Evolutionary conservation across 2,329 filamentous ascomycete species (phyloP), one percentile per base, ranked within the genome.

Genomic region (Monilinia aucupariae): DNA sequence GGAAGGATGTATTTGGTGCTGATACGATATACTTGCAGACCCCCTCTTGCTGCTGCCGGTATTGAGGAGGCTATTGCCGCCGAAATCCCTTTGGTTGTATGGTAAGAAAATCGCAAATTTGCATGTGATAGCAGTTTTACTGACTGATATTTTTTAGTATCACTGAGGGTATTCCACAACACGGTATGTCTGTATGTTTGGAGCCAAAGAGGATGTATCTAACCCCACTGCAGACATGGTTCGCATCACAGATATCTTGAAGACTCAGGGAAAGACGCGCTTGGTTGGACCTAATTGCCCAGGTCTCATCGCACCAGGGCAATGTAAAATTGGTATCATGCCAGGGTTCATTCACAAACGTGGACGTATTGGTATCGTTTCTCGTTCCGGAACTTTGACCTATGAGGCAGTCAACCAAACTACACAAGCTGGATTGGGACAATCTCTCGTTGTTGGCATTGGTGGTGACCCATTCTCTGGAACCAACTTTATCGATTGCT

Each of bases 241-340:
- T 73, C 92, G 93, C 81, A 96, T 97, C 78, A 97, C 94, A 77
- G 87, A 92, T 78, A 96, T 97, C 78, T 85, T 99, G 76, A 97
- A 97, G 85, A 91, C 92, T 62, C 94, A 99, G 82, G 87, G 81
- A 83, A 97, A 97, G 86, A 97, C 93, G 71, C 90, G 94, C 76
- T 85, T 99, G 74, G 92, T 97, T 67, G 93, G 93, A 71, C 93
- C 93, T 75, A 99, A 97, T 84, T 99, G 94, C 83, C 94, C 94
- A 68, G 94, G 93, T 77, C 93, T 97, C 80, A 97, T 97, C 78
- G 93, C 84, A 62, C 85, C 85, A 66, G 94, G 93, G 73, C 93
- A 96, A 86, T 99, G 94, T 87, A 99, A 99, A 84, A 97, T 99
- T 75, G 94, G 94, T 76, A 99, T 99, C 82, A 97, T 99, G 94